Base-by-base conservation (phyloP, 768 basidiomycete genomes). In the Hypholoma sublateritium region DNA sequence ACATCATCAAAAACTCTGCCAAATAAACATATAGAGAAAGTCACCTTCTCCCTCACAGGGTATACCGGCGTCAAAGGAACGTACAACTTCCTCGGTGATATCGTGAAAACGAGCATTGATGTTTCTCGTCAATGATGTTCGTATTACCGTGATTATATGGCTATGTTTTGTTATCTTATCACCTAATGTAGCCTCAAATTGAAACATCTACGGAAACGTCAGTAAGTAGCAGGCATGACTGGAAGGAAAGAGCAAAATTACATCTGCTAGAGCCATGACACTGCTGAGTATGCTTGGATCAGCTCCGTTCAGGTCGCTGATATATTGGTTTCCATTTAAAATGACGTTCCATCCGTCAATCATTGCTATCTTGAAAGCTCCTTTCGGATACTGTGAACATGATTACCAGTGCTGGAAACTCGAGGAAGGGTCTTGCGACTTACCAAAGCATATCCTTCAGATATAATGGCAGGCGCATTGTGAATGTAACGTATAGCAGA, bases 221-320 rank as follows among this genome's bases (percentile, higher is more conserved):
- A 22, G 24, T 16, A 19, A 42, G 5, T 25, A 8, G 41, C 4
- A 53, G 14, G 24, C 12, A 24, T 16, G 5, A 1, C 36, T 1
- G 2, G 21, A 21, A 24, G 13, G 9, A 4, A 24, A 12, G 34
- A 47, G 14, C 12, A 25, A n/a, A 13, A 17, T 37, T 14, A 50
- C 28, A 32, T 50, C 19, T 28, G 19, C 35, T 7, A 36, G 45
- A 32, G 14, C 37, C 54, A 36, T 69, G 61, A 19, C 67, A 69
- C 16, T 74, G 46, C 5, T 67, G 54, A 11, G 72, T 68, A 35
- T 69, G 69, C 19, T 44, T 1, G 43, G 43, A 9, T 61, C 50
- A 11, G 73, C 71, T 51, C 65, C 69, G 11, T 72, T 65, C 39
- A 77, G 58, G 24, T 76, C 74, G 13, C 74, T 69, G 7, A 73